Base-by-base conservation (phyloP, 1,284 basidiomycete genomes). In the Mycena sp. region DNA sequence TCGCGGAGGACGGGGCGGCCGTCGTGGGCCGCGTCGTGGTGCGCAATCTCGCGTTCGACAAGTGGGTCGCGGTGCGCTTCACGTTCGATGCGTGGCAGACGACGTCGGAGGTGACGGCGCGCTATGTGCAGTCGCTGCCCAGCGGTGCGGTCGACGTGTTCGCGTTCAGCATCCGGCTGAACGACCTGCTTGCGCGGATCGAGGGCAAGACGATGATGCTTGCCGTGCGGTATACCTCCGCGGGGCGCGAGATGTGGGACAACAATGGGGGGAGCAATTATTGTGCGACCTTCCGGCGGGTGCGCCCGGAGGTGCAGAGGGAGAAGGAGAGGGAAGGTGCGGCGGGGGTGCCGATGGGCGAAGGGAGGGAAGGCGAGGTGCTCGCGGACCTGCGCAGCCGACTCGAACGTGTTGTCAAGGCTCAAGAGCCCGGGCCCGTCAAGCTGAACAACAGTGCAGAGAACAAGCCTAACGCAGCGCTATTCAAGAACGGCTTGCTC, bases 31-130 rank as follows among this genome's bases (percentile, higher is more conserved):
- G 83, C 38, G 86, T 96, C 35, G 87, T 89, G 50, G 93, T 97
- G 63, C 86, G 89, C 70, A 98, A 98, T 76, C 73, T 98, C 48
- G 87, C 94, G 3, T 98, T 90, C 78, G 85, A 93, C 71, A 98
- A 98, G 80, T 90, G 88, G 84, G 85, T 98, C 60, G 92, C 89
- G 10, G 88, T 95, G 23, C 89, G 96, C 40, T 99, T 98, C 78
- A 98, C 96, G 2, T 86, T 96, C 69, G 96, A 99, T 76, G 85
- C 84, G 72, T 99, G 97, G 96, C 93, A 95, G 77, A 99, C 96
- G 37, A 96, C 94, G 61, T 95, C 91, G 74, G 96, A 99, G 78
- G 93, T 98, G 48, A 88, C 90, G 1, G 96, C 90, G 25, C 87
- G 86, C 45, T 92, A 94, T 76, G 78, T 87, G 53, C 89, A 91